Percentiles rank a stretch among this genome's conserved stretches.
phyloP scores from a whole-genome alignment of 768 basidiomycete genomes.

The Tylopilus plumbeoviolaceoides region DNA sequence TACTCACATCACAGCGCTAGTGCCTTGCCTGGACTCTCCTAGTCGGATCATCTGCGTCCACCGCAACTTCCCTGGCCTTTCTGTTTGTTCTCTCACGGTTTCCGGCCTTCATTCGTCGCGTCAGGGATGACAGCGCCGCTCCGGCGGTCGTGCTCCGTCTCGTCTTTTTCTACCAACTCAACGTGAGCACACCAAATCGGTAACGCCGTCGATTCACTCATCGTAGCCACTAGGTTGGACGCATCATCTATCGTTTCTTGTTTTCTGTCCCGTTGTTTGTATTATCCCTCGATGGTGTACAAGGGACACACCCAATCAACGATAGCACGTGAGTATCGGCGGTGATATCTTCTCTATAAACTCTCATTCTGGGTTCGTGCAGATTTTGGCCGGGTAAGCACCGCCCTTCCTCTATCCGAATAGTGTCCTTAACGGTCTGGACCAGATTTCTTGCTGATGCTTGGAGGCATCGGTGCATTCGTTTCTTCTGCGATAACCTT shows the following conservation, averaged over 20 bases:
- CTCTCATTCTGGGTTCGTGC: slow-evolving; percentile 1
- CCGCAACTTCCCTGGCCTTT: slow-evolving; percentile 64
- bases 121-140: slow-evolving; percentile 70
- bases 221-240: slow-evolving; percentile 44
- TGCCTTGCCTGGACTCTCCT: slow-evolving; percentile 74
- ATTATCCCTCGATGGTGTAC: slow-evolving; percentile 62
- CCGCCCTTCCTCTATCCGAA: neutral
- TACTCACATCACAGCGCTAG: slow-evolving; percentile 34
- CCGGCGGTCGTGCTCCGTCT: slow-evolving; percentile 72
- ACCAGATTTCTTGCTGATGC: slow-evolving; percentile 65
- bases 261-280: slow-evolving; percentile 68
- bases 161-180: slow-evolving; percentile 71
- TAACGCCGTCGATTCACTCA: neutral
- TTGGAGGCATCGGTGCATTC: slow-evolving; percentile 71
- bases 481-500: slow-evolving; percentile 79
- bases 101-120: slow-evolving; percentile 63
- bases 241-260: slow-evolving; percentile 72
- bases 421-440: neutral
- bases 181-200: slow-evolving; percentile 45
- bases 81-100: slow-evolving; percentile 69
- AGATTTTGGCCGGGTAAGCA: slow-evolving; percentile 61
- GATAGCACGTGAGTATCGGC: slow-evolving; percentile 47
- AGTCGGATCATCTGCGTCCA: slow-evolving; percentile 62
- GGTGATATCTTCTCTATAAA: neutral
- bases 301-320: slow-evolving; percentile 47